A percentile compares a stretch with the other conserved stretches of the same genome.
Conservation (phyloP, 805 yeast species). For the Saturnispora hagleri region DNA sequence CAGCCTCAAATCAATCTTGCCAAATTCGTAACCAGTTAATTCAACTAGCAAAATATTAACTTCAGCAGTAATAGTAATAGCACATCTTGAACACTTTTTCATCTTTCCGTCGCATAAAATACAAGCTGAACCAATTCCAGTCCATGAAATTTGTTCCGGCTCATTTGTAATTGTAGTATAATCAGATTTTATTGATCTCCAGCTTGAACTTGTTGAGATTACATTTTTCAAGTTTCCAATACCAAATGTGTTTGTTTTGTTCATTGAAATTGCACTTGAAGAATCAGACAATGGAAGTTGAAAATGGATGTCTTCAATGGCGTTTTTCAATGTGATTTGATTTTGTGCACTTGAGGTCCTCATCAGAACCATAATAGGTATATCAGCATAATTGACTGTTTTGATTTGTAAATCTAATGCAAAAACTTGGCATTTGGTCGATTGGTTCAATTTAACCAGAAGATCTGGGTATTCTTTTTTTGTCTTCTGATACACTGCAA, state of each 20-base stretch:
- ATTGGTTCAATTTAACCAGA: slow-evolving; percentile 1
- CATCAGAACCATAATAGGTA: slow-evolving; percentile 9
- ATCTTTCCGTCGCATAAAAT: slow-evolving; percentile 5
- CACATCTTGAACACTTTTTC: slow-evolving; percentile 12
- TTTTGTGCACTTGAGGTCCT: slow-evolving; percentile 5
- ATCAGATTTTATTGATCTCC: slow-evolving; percentile 3
- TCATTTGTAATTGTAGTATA: background rate
- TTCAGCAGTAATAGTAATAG: slow-evolving; percentile 4
- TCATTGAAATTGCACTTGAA: slow-evolving; percentile 2
- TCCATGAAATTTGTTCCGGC: slow-evolving; percentile 1
- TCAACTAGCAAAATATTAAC: slow-evolving; percentile 1
- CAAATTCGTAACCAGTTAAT: slow-evolving; percentile 14
- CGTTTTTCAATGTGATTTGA: slow-evolving; percentile 1
- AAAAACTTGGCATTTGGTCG: slow-evolving; percentile 8
- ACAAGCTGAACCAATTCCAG: slow-evolving; percentile 3
- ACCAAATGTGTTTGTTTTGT: background rate
- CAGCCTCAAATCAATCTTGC: slow-evolving; percentile 8
- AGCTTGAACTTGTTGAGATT: slow-evolving; percentile 6
- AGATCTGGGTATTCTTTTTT: background rate
- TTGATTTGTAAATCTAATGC: slow-evolving; percentile 14
- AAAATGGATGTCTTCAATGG: background rate
- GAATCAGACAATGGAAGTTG: background rate
- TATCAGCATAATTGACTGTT: slow-evolving; percentile 6
- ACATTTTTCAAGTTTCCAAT: background rate
- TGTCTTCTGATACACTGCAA: background rate